Evolutionary conservation across 1,284 basidiomycete genomes (phyloP), one percentile per base, ranked within the genome.

Genomic region (Rhodotorula sp.): DNA sequence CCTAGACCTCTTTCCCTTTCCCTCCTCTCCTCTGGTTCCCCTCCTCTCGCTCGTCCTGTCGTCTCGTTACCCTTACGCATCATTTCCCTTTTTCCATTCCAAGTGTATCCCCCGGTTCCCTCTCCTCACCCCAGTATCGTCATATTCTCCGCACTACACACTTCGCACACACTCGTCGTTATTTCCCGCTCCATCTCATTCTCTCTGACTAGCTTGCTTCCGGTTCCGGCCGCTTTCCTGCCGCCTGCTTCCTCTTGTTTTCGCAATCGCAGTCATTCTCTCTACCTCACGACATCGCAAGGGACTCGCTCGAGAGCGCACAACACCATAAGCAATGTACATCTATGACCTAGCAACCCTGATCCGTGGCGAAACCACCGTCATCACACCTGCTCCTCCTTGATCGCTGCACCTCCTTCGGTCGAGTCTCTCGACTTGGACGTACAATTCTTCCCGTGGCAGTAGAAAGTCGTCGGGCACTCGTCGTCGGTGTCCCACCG

Each of bases 31-130:
- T 50, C 53, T 26, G 26, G 11, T 26, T 40, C 34, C 20, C 18
- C 31, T 28, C 26, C 34, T 50, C 58, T 66, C 46, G 20, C 61
- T 44, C 37, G 28, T 40, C 31, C 37, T 57, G 55, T 57, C 37
- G 40, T 30, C 15, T 65, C 53, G 47, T 58, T 48, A 34, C 24
- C 48, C 34, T 48, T 55, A 37, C 52, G 52, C 53, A 55, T 40
- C 34, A 34, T 50, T 20, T 34, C 52, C 3, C 26, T 44, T 28
- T 60, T 24, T 34, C 26, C 44, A 15, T 50, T 24, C 31, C 47
- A 28, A 28, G 44, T 64, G n/a, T 8, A 16, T 18, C 59, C 7
- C 10, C 22, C 9, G 10, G n/a, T 2, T 56, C 24, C 54, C 24
- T 56, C 34, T n/a, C 34, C 28, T n/a, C 37, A 26, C 16, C 51